Conservation (phyloP, 2,329 filamentous ascomycete species). For the Ophiostoma himal-ulmi region DNA sequence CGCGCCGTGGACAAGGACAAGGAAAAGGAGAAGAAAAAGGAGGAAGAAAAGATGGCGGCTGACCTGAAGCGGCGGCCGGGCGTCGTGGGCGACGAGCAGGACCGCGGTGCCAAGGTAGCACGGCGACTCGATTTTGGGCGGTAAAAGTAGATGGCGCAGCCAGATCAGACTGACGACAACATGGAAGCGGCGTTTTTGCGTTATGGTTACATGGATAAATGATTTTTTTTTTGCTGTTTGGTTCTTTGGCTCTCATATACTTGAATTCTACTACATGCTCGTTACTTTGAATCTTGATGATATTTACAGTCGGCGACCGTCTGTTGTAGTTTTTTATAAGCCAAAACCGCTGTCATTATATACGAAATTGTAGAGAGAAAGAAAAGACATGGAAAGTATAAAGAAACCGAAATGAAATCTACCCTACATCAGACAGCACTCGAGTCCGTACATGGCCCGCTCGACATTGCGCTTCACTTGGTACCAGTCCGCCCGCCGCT, state of each 20-base stretch:
- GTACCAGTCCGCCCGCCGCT: slow-evolving; percentile 92
- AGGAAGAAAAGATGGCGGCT: slow-evolving; percentile 52
- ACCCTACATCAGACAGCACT: slow-evolving; percentile 81
- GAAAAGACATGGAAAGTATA: not conserved
- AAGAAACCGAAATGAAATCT: slow-evolving; percentile 3
- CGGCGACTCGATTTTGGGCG: slow-evolving; percentile 72
- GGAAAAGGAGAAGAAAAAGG: slow-evolving; percentile 37
- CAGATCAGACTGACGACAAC: not conserved
- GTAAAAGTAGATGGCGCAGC: slow-evolving; percentile 19
- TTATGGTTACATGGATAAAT: not conserved
- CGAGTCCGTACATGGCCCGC: slow-evolving; percentile 93
- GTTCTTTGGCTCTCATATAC: not conserved
- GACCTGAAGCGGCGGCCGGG: slow-evolving; percentile 69
- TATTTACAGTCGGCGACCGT: not conserved
- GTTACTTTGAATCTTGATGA: not conserved
- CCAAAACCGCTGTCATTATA: not conserved
- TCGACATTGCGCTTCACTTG: slow-evolving; percentile 82
- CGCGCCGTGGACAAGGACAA: slow-evolving; percentile 61
- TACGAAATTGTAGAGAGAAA: not conserved
- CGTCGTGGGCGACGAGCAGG: slow-evolving; percentile 56
- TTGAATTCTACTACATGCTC: not conserved
- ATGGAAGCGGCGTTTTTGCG: not conserved
- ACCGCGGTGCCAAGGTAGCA: slow-evolving; percentile 67
- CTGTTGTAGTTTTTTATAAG: not conserved
- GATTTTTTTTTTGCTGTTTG: not conserved